Conservation (phyloP, 257 asterid genomes). For the Fraxinus anomala region DNA sequence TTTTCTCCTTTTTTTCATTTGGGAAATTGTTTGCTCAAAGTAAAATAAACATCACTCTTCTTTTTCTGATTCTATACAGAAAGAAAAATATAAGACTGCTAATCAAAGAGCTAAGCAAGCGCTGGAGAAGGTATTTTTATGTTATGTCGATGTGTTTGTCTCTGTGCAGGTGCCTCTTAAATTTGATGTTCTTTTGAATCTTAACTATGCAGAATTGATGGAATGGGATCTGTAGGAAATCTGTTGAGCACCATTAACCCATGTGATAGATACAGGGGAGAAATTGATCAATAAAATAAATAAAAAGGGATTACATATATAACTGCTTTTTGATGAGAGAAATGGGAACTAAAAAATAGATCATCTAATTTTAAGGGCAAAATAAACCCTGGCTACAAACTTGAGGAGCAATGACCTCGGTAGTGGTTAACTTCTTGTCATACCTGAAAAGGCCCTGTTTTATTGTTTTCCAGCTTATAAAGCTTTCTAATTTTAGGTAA, state of each 20-base stretch:
- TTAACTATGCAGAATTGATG: not conserved
- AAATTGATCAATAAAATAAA: not conserved
- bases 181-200: not conserved
- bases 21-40: not conserved
- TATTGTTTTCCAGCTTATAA: not conserved
- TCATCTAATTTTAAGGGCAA: not conserved
- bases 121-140: constrained; percentile 67
- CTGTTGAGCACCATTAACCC: not conserved
- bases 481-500: not conserved
- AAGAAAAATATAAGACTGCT: constrained; percentile 77
- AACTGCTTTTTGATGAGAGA: not conserved
- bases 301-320: not conserved
- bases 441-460: not conserved
- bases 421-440: not conserved
- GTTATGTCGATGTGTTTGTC: not conserved
- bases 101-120: constrained; percentile 91
- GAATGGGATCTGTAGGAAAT: not conserved
- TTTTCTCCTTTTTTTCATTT: not conserved
- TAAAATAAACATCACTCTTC: too few species aligned
- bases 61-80: constrained; percentile 40
- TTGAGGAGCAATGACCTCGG: not conserved
- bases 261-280: not conserved
- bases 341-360: not conserved
- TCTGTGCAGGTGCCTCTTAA: not conserved
- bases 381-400: not conserved